Evolutionary conservation across 805 yeast species (phyloP).

Genomic region (Candida vartiovaarae): DNA sequence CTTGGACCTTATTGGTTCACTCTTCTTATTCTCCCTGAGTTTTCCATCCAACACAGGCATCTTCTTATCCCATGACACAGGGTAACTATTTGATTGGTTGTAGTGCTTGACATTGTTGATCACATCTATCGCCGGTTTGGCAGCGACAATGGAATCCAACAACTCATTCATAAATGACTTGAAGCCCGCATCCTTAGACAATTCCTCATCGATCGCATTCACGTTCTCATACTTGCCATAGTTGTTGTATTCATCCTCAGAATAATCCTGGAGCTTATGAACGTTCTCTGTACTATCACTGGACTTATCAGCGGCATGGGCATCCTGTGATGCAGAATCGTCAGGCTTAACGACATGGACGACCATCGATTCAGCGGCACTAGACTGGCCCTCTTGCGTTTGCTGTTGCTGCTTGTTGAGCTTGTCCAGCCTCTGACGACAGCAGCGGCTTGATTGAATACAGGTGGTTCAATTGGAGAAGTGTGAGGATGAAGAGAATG

Average conservation of each 20-base stretch:
- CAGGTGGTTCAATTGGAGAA: too few relatives aligned
- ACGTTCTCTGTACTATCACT: constrained; percentile 4
- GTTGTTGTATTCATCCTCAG: constrained; percentile 16
- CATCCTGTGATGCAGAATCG: constrained; percentile 6
- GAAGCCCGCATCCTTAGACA: constrained; percentile 7
- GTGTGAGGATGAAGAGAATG: too few relatives aligned
- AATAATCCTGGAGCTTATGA: constrained; percentile 9
- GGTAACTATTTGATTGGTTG: constrained; percentile 11
- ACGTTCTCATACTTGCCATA: constrained; percentile 8
- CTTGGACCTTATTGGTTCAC: constrained; percentile 21
- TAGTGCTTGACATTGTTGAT: constrained; percentile 22
- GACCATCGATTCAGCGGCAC: too few relatives aligned
- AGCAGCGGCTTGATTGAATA: too few relatives aligned
- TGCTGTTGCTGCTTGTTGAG: too few relatives aligned
- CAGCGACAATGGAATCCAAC: constrained; percentile 7
- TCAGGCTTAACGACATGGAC: constrained; percentile 1
- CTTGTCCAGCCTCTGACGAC: too few relatives aligned
- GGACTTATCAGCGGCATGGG: not conserved
- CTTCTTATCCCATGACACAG: constrained; percentile 12
- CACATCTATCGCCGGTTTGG: constrained; percentile 12
- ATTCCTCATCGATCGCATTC: constrained; percentile 7
- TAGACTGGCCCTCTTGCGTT: too few relatives aligned
- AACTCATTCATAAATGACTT: constrained; percentile 17
- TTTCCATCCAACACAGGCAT: constrained; percentile 22
- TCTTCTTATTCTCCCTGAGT: constrained; percentile 18